phyloP scores from a whole-genome alignment of 371 early-diverging fungal genomes.

The Apophysomyces elegans region DNA sequence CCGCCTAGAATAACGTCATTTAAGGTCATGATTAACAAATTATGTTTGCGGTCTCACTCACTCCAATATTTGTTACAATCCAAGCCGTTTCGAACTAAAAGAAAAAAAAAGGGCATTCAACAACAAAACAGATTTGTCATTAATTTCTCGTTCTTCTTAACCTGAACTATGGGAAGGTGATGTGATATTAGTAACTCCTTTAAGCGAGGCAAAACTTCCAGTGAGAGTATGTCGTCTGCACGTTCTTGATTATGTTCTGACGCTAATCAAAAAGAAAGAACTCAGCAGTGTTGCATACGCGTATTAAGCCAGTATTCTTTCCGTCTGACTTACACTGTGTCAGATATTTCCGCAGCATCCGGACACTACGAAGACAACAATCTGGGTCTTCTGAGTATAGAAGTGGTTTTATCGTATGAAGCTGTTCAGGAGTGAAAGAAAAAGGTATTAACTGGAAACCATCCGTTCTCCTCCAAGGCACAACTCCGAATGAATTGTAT shows the following conservation, averaged over 20 bases:
- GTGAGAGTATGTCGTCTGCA: conserved; percentile 36
- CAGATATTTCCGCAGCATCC: conserved; percentile 40
- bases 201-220: conserved; percentile 41
- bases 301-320: background rate
- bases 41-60: conserved; percentile 23
- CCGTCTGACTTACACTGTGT: conserved; percentile 37
- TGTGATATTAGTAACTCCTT: conserved; percentile 31
- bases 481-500: conserved; percentile 3
- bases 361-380: conserved; percentile 30
- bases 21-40: background rate
- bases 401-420: conserved; percentile 21
- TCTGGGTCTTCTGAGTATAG: conserved; percentile 23
- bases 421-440: conserved; percentile 13
- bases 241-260: conserved; percentile 15
- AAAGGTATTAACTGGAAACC: conserved; percentile 7
- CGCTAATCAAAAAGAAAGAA: background rate
- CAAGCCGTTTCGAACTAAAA: conserved; percentile 64
- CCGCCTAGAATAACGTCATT: conserved; percentile 43
- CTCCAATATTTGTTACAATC: conserved; percentile 68
- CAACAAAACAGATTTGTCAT: background rate
- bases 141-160: conserved; percentile 7
- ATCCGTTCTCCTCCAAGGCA: background rate
- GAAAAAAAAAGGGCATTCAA: background rate
- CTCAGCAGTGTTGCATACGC: background rate
- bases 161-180: conserved; percentile 32